Evolutionary conservation across 441 rosid genomes (phyloP).

Genomic region (Erysimum cheiri): DNA sequence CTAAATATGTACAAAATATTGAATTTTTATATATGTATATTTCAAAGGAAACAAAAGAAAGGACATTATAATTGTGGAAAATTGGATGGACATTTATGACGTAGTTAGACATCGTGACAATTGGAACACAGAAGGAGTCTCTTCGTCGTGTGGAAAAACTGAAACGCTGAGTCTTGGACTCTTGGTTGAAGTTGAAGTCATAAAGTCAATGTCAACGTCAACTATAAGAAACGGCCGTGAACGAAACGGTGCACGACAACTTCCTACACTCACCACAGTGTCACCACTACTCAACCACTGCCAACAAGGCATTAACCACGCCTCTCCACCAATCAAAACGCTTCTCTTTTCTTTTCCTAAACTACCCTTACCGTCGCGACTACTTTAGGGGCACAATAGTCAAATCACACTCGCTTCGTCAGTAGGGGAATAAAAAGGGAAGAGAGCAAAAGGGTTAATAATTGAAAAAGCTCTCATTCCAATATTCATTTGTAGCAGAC

Average conservation of each 20-base stretch:
- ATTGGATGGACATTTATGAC: not conserved
- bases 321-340: slow-evolving; percentile 26
- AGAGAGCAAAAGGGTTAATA: not conserved
- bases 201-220: slow-evolving; percentile 8
- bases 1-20: not conserved
- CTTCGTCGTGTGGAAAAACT: not conserved
- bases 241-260: not conserved
- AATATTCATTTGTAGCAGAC: not conserved
- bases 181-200: not conserved
- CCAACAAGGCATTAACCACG: slow-evolving; percentile 27
- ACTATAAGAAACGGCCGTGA: slow-evolving; percentile 20
- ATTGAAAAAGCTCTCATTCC: not conserved
- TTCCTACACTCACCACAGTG: slow-evolving; percentile 17
- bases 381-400: slow-evolving; percentile 11
- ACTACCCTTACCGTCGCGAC: not conserved
- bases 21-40: too few relatives aligned
- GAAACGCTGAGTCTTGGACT: slow-evolving; percentile 9
- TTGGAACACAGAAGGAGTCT: not conserved
- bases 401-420: not conserved
- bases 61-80: slow-evolving; percentile 4
- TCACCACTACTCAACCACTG: slow-evolving; percentile 11
- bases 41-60: not conserved
- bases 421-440: not conserved
- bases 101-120: slow-evolving; percentile 7
- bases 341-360: not conserved